Conservation (phyloP, 768 basidiomycete genomes). For the Cystobasidium onofrii region DNA sequence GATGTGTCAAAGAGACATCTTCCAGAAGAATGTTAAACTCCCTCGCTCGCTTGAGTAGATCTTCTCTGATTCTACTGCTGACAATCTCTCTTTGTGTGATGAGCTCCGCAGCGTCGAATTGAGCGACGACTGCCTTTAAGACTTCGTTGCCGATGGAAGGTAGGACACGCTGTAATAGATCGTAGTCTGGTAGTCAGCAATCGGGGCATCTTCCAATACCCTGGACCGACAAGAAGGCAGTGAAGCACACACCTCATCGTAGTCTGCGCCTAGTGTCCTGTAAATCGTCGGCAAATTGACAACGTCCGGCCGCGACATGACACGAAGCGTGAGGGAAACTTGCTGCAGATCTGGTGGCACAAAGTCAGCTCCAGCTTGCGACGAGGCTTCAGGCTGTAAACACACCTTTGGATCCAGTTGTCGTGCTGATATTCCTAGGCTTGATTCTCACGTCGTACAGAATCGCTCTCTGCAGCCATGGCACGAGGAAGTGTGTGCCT, state of each 20-base stretch:
- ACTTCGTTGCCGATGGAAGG: slow-evolving; percentile 98
- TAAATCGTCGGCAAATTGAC: slow-evolving; percentile 84
- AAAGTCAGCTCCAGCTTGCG: background rate
- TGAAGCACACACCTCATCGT: slow-evolving; percentile 64
- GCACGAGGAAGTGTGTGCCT: slow-evolving; percentile 91
- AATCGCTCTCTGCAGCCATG: slow-evolving; percentile 87
- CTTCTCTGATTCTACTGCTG: slow-evolving; percentile 81
- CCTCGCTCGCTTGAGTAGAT: slow-evolving; percentile 81
- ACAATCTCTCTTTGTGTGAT: slow-evolving; percentile 98
- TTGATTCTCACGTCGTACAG: slow-evolving; percentile 96
- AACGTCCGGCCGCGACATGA: slow-evolving; percentile 86
- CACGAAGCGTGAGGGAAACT: slow-evolving; percentile 92
- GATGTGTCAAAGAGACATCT: slow-evolving; percentile 76
- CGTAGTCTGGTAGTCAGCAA: background rate
- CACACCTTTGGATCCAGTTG: slow-evolving; percentile 74
- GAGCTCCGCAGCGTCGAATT: slow-evolving; percentile 92
- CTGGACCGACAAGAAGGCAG: too few species aligned
- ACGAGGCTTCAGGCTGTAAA: background rate
- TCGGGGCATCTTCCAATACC: background rate
- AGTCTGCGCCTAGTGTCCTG: slow-evolving; percentile 86
- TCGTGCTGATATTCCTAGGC: slow-evolving; percentile 97
- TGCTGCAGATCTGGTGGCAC: slow-evolving; percentile 65
- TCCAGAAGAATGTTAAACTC: slow-evolving; percentile 94
- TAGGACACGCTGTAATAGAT: slow-evolving; percentile 55
- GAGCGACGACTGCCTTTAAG: slow-evolving; percentile 92